Base-by-base conservation (phyloP, 495 filamentous ascomycete genomes). In the Bathelium albidoporum region DNA sequence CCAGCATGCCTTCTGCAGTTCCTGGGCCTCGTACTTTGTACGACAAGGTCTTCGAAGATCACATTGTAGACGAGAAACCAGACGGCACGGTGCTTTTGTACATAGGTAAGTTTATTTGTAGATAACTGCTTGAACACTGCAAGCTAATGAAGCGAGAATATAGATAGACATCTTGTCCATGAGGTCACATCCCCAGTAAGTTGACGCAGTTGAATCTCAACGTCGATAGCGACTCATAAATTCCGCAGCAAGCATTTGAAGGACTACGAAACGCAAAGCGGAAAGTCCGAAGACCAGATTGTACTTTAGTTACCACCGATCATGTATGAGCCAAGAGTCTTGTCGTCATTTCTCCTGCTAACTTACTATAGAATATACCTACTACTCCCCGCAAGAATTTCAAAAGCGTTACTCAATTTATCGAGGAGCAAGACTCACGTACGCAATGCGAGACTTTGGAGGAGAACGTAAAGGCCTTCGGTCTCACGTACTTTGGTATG, bases 391-490 rank as follows among this genome's bases (percentile, higher is more conserved):
- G 91, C 60, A 95, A 94, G 77, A 85, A 85, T 70, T 89, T 94
- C 76, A 95, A 92, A 76, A 88, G 89, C 71, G 88, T 92, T 71
- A 85, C 71, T 10, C 77, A 82, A 59, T 98, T 98, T 77, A 89
- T 98, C 70, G 82, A 96, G 70, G 93, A 97, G 77, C 87, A 86
- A 62, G 94, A 98, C 74, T 97, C 93, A 58, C 85, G 93, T 62
- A 82, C 86, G 58, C 94, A 98, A 82, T 96, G 91, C 77, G 82
- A 90, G 66, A 98, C 94, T 43, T 85, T 98, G 32, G 94, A 98
- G 74, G 85, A 97, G 65, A 98, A 98, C 71, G 94, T 98, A 64
- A 95, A 95, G 77, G 88, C 90, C 62, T 97, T 97, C 68, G 91
- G 89, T 67, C 82, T 98, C 71, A 97, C 94, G 72, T 98, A 97